These are phyloP conservation scores for Pseudocercospora crystallina DNA, from an alignment of 2,329 filamentous ascomycete genomes.

Conservation along the genomic window DNA sequence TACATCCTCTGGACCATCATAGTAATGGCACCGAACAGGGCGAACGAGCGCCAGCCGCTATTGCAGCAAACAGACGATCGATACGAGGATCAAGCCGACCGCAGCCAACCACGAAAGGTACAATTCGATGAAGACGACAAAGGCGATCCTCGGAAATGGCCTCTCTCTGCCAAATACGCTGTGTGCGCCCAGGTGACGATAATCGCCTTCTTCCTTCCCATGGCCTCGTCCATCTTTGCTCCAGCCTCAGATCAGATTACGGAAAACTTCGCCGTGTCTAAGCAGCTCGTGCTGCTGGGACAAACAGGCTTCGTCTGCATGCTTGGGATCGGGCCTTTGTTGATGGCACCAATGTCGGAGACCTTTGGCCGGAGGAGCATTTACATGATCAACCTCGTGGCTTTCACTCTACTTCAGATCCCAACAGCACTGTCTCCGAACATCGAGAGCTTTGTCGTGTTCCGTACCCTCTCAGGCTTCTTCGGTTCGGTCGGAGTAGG, in stretches of 20 bases:
- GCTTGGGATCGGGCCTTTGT: slow-evolving; percentile 48
- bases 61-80: neutral
- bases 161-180: slow-evolving; percentile 11
- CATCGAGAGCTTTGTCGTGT: slow-evolving; percentile 41
- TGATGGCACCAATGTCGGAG: slow-evolving; percentile 48
- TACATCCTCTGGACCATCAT: no score
- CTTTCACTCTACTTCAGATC: slow-evolving; percentile 48
- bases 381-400: slow-evolving; percentile 44
- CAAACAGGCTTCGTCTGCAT: slow-evolving; percentile 52
- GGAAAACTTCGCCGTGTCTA: slow-evolving; percentile 41
- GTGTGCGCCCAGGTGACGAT: slow-evolving; percentile 9
- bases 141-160: slow-evolving; percentile 14
- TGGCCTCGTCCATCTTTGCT: slow-evolving; percentile 18
- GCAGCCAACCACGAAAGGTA: slow-evolving; percentile 2
- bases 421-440: slow-evolving; percentile 49
- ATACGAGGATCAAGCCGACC: neutral
- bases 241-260: slow-evolving; percentile 37
- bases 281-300: slow-evolving; percentile 44
- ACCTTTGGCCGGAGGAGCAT: slow-evolving; percentile 47
- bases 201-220: slow-evolving; percentile 18
- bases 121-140: slow-evolving; percentile 16
- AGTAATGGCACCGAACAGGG: neutral
- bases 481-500: slow-evolving; percentile 52
- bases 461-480: slow-evolving; percentile 48
- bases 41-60: slow-evolving; percentile 1